Percentiles rank a stretch among this genome's conserved stretches.
Conservation (phyloP, 2,329 filamentous ascomycete species). For the Cryphonectria radicalis region DNA sequence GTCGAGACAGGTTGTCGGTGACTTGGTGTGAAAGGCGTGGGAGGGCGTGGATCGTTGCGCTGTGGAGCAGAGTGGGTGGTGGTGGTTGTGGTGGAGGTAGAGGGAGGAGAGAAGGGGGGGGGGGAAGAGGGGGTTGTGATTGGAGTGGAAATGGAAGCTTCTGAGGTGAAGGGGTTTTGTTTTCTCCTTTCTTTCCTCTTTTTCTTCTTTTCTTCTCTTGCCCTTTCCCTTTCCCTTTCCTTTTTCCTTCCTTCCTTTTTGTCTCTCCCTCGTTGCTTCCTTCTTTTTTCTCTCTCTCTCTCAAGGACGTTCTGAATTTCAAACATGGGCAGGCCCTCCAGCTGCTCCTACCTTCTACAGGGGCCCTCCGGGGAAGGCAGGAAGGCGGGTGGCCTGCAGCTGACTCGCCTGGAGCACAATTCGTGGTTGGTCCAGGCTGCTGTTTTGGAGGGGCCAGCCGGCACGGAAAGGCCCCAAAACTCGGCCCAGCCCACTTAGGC, state of each 20-base stretch:
- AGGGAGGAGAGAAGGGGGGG: neutral
- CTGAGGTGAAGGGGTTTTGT: neutral
- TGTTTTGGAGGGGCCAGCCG: slow-evolving; percentile 10
- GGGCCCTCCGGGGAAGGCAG: slow-evolving; percentile 25
- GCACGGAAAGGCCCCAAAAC: slow-evolving; percentile 1
- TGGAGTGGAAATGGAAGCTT: neutral
- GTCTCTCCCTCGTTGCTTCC: neutral
- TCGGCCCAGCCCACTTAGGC: slow-evolving; percentile 15
- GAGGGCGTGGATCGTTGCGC: slow-evolving; percentile 1
- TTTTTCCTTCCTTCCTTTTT: neutral
- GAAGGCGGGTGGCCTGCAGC: slow-evolving; percentile 26
- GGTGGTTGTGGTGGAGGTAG: neutral
- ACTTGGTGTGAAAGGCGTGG: neutral
- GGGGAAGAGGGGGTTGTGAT: slow-evolving; percentile 4
- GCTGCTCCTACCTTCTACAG: slow-evolving; percentile 11
- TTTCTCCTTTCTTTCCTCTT: neutral
- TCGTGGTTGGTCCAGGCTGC: slow-evolving; percentile 10
- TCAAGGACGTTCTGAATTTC: neutral
- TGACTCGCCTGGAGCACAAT: slow-evolving; percentile 15
- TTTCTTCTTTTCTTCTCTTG: neutral
- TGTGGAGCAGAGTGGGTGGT: slow-evolving; percentile 1
- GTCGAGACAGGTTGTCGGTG: slow-evolving; percentile 9
- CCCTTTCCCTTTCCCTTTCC: neutral
- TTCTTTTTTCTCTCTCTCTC: neutral
- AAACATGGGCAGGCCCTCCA: neutral